Base-by-base conservation (phyloP, 2,329 filamentous ascomycete genomes). In the Alternaria alternata region DNA sequence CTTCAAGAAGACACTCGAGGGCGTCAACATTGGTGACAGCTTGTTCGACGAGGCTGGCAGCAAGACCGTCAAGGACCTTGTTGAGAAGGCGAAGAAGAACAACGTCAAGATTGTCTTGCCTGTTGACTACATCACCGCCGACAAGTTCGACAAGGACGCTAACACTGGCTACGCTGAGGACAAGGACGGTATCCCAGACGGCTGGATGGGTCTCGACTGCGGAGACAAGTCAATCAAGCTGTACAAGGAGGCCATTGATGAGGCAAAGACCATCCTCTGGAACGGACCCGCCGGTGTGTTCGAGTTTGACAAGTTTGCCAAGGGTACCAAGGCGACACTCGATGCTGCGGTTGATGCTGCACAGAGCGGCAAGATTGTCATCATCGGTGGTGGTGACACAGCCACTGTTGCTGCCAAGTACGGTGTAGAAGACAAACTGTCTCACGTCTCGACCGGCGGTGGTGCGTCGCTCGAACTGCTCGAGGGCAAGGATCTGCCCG, bases 381-480 rank as follows among this genome's bases (percentile, higher is more conserved):
- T 99, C 83, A 97, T 99, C 68, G 95, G 95, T 65, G 95, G 95
- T 81, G 95, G 95, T 82, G 95, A 99, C 82, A 99, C 95, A 52
- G 95, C 95, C 51, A 99, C 95, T 62, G 95, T 98, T 48, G 95
- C 95, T 55, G 94, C 94, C 80, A 97, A 99, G 87, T 99, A 97
- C 81, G 90, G 90, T 56, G 94, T 92, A 65, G 95, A 99, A 87
- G 89, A 92, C 82, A 96, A 98, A 89, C 87, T 98, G 77, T 97
- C 93, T 85, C 95, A 99, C 84, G 95, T 99, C 66, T 97, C 93
- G 51, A 99, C 95, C 32, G 95, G 95, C 72, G 95, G 95, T 77
- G 95, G 95, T 83, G 95, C 95, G 69, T 94, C 91, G 73, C 86
- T 99, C 77, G 95, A 99, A 87, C 85, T 99, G 75, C 89, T 99